Evolutionary conservation across 2,329 filamentous ascomycete species (phyloP), one percentile per base, ranked within the genome.

Genomic region (Samsoniella hepiali): DNA sequence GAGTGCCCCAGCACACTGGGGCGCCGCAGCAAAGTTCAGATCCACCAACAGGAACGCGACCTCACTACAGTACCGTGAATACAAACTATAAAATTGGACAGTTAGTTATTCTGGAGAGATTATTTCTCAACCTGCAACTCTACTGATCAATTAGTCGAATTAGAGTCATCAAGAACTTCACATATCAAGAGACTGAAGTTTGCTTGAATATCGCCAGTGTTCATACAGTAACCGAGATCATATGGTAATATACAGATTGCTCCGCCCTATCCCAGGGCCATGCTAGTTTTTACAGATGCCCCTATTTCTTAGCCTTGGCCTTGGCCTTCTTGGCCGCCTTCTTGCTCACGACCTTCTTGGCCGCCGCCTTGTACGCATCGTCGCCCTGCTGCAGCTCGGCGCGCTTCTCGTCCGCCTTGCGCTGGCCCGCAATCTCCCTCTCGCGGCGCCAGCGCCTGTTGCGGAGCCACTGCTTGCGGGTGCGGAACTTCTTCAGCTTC

Each of bases 391-490:
- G 69, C 67, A 73, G 22, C 73, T 9, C 69, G 70, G 63, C 74
- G 72, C 74, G 72, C 70, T 69, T 73, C 65, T 65, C 68, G 65
- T 69, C 73, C 34, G 77, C 75, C 73, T 75, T 75, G 67, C 73
- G 73, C 73, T 79, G 75, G 1, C 78, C 77, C 63, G 72, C 74
- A n/a, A 78, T 68, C 68, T 77, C 76, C 62, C 73, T 69, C 73
- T 80, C 78, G 22, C 75, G 69, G 62, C 75, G 76, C 76, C 77
- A 80, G 60, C 78, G 69, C 56, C 77, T 69, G 61, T 79, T 73
- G 50, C 82, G 74, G 70, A 84, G 77, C 70, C 75, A 78, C 67
- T 80, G 77, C 72, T 81, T 82, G 54, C 84, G 76, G 65, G 82
- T 82, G 29, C 78, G 75, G 70, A 82, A 81, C 62, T 81, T 77